Conservation (phyloP, 2,329 filamentous ascomycete genomes). For the Trichothecium sympodiale region DNA sequence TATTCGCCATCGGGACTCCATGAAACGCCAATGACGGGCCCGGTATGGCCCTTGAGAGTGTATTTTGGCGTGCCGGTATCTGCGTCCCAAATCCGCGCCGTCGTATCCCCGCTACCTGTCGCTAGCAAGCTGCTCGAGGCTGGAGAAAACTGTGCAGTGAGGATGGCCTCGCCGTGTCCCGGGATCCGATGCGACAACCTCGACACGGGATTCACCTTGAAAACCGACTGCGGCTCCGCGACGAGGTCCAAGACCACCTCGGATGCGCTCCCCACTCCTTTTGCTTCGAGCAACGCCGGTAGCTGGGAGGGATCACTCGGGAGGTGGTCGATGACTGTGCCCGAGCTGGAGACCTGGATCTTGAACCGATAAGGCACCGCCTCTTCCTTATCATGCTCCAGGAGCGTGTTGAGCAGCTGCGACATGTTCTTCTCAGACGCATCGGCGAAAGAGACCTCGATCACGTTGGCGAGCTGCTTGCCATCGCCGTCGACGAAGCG, state of each 20-base stretch:
- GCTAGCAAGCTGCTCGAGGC: slow-evolving; percentile 65
- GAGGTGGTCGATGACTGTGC: slow-evolving; percentile 44
- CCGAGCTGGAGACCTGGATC: slow-evolving; percentile 43
- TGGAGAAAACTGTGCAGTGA: slow-evolving; percentile 78
- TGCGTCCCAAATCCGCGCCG: slow-evolving; percentile 87
- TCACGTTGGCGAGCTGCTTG: slow-evolving; percentile 59
- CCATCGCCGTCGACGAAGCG: slow-evolving; percentile 77
- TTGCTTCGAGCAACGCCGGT: slow-evolving; percentile 26
- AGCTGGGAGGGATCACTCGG: slow-evolving; percentile 43
- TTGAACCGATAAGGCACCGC: slow-evolving; percentile 52
- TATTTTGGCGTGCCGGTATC: slow-evolving; percentile 83
- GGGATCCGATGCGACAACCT: slow-evolving; percentile 80
- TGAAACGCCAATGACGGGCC: slow-evolving; percentile 79
- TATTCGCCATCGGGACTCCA: slow-evolving; percentile 77
- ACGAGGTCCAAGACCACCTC: slow-evolving; percentile 44
- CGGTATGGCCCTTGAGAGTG: slow-evolving; percentile 77
- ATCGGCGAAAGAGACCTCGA: slow-evolving; percentile 70
- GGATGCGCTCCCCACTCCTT: slow-evolving; percentile 47
- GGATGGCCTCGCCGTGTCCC: slow-evolving; percentile 84
- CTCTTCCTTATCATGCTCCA: slow-evolving; percentile 52
- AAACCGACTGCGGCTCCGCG: slow-evolving; percentile 77
- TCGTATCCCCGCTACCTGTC: slow-evolving; percentile 83
- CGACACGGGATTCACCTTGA: slow-evolving; percentile 84
- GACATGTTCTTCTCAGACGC: slow-evolving; percentile 84
- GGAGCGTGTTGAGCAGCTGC: slow-evolving; percentile 71